Base-by-base conservation (phyloP, 2,329 filamentous ascomycete genomes). In the Sarocladium brachiariae region DNA sequence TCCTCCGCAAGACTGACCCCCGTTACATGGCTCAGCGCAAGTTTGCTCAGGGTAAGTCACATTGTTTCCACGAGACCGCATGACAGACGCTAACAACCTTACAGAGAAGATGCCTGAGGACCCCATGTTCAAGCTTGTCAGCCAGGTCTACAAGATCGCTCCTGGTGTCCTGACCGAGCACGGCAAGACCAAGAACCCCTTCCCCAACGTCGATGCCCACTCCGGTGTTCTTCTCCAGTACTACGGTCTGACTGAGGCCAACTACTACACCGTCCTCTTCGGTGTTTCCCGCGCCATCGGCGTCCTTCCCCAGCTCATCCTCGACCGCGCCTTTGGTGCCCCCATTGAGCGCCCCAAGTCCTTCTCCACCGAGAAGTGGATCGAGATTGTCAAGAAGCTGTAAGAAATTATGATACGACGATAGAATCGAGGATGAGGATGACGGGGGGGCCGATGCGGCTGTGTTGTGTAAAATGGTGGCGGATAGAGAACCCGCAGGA, bases 111-210 rank as follows among this genome's bases (percentile, higher is more conserved):
- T 96, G 70, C 89, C 92, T 67, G 81, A 96, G 66, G 93, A 97
- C 81, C 91, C 92, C 65, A 95, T 99, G 91, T 99, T 96, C 89
- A 90, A 99, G 84, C 88, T 99, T 62, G 93, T 99, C 77, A 95
- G 88, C 82, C 93, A 99, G 80, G 93, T 99, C 63, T 99, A 97
- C 88, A 99, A 99, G 89, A 97, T 99, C 65, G 93, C 93, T 58
- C 93, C 93, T 58, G 87, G 86, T 66, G 93, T 99, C 64, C 81
- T 99, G 70, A 99, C 93, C 60, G 90, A 99, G 85, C 93, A 99
- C 80, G 93, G 93, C 78, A 99, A 99, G 89, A 97, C 92, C 81
- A 97, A 97, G 88, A 96, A 97, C 87, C 92, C 92, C 60, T 97
- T 81, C 83, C 93, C 93, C 74, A 97, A 97, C 79, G 91, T 97